These are phyloP conservation scores for Nakaseomyces uthaithaninus DNA, from an alignment of 1,139 yeast species.

Conservation along the genomic window DNA sequence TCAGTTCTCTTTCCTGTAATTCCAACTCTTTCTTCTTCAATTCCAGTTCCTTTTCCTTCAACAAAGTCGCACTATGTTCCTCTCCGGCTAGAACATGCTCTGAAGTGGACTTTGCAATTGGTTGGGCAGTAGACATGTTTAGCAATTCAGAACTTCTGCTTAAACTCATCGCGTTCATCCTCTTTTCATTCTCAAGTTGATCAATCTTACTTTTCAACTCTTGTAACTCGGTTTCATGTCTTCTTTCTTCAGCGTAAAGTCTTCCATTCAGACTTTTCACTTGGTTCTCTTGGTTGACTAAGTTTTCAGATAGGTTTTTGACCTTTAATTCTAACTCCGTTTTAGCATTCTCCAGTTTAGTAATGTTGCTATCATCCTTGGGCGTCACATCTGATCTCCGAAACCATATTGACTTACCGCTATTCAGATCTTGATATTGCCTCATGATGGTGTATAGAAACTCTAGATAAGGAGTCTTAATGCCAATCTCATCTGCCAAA, in stretches of 20 bases:
- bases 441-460: conserved; percentile 74
- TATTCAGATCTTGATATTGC: conserved; percentile 51
- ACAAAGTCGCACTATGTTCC: not conserved
- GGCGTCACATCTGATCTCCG: conserved; percentile 30
- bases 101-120: conserved; percentile 1
- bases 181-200: conserved; percentile 1
- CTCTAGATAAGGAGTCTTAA: conserved; percentile 84
- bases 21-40: conserved; percentile 41
- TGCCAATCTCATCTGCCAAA: conserved; percentile 75
- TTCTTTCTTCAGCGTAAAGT: conserved; percentile 1
- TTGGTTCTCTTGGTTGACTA: conserved; percentile 3
- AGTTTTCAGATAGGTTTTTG: not conserved
- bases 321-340: not conserved
- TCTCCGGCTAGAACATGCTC: not conserved
- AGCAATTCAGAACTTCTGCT: not conserved
- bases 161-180: not conserved
- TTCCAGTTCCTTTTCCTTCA: conserved; percentile 35
- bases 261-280: not conserved
- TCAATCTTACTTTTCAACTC: not conserved
- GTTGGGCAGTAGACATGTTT: not conserved
- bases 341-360: conserved; percentile 3
- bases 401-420: conserved; percentile 36
- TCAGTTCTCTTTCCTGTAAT: conserved; percentile 36
- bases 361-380: conserved; percentile 14
- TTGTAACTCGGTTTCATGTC: not conserved